Evolutionary conservation across 345 rosid species (phyloP).

Genomic region (Kernera saxatilis): DNA sequence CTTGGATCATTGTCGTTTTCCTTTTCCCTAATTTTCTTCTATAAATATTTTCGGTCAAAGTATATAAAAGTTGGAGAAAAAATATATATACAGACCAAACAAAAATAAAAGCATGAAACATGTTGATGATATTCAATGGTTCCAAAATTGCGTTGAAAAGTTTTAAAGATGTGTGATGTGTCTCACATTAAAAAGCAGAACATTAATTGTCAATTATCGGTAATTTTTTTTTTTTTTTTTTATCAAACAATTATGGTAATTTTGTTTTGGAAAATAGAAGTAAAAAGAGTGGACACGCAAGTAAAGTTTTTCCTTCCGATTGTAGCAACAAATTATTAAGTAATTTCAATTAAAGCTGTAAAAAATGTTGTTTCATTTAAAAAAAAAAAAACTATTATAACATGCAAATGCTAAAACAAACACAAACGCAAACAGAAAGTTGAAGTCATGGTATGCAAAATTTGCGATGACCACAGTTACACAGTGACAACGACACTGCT

Average conservation of each 20-base stretch:
- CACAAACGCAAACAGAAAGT: not conserved
- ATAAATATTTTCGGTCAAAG: not conserved
- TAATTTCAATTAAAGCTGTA: too few species aligned
- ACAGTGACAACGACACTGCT: conserved; percentile 2
- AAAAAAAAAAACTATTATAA: not conserved
- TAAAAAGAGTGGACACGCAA: not conserved
- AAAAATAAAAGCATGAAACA: not conserved
- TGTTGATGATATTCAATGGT: not conserved
- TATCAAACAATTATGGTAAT: too few species aligned
- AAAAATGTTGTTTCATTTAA: not conserved
- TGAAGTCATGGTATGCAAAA: not conserved
- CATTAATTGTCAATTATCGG: not conserved
- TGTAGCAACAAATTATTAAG: too few species aligned
- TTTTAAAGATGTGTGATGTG: not conserved
- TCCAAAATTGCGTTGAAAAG: not conserved
- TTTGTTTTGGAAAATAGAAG: not conserved
- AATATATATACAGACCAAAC: not conserved
- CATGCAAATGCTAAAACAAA: not conserved
- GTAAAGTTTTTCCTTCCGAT: not conserved
- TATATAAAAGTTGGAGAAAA: not conserved
- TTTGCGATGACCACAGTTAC: not conserved
- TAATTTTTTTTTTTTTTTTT: not conserved
- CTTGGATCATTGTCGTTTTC: not conserved
- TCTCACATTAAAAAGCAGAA: not conserved
- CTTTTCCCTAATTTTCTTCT: not conserved